Percentiles rank a stretch among this genome's conserved stretches.
Conservation (phyloP, 805 yeast species). For the Kregervanrija fluxuum region DNA sequence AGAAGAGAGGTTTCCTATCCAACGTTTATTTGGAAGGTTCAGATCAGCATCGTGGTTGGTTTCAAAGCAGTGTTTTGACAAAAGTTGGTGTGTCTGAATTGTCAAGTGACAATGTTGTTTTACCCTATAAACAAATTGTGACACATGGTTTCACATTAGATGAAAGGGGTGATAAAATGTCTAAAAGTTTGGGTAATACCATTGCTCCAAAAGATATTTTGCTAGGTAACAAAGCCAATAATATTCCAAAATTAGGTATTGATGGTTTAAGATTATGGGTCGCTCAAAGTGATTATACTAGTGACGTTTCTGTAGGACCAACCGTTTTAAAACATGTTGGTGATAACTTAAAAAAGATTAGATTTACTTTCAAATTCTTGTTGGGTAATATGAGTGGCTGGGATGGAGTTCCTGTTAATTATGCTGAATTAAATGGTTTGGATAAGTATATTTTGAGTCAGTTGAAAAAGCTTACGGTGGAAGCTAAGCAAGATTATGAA, state of each 20-base stretch:
- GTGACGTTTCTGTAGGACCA: slow-evolving; percentile 71
- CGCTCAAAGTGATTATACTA: slow-evolving; percentile 80
- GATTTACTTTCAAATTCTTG: slow-evolving; percentile 74
- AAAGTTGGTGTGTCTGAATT: slow-evolving; percentile 44
- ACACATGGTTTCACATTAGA: slow-evolving; percentile 95
- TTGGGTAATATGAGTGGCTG: slow-evolving; percentile 63
- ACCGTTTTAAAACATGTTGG: slow-evolving; percentile 67
- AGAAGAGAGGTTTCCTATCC: slow-evolving; percentile 41
- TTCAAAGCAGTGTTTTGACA: slow-evolving; percentile 85
- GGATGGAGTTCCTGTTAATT: slow-evolving; percentile 27
- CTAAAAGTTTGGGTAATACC: slow-evolving; percentile 84
- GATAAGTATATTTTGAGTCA: slow-evolving; percentile 62
- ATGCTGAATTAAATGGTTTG: slow-evolving; percentile 32
- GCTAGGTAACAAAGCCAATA: slow-evolving; percentile 44
- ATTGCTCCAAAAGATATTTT: slow-evolving; percentile 64
- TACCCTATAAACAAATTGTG: slow-evolving; percentile 67
- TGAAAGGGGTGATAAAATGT: slow-evolving; percentile 83
- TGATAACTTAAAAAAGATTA: slow-evolving; percentile 71
- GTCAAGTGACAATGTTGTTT: slow-evolving; percentile 18
- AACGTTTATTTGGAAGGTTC: slow-evolving; percentile 93
- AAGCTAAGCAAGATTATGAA: slow-evolving; percentile 39
- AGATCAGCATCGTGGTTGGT: slow-evolving; percentile 99
- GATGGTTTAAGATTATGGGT: slow-evolving; percentile 91
- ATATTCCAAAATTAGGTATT: slow-evolving; percentile 64
- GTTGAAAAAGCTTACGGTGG: slow-evolving; percentile 39